These are phyloP conservation scores for Xerocomellus amylosporus DNA, from an alignment of 768 basidiomycete genomes.

Conservation along the genomic window DNA sequence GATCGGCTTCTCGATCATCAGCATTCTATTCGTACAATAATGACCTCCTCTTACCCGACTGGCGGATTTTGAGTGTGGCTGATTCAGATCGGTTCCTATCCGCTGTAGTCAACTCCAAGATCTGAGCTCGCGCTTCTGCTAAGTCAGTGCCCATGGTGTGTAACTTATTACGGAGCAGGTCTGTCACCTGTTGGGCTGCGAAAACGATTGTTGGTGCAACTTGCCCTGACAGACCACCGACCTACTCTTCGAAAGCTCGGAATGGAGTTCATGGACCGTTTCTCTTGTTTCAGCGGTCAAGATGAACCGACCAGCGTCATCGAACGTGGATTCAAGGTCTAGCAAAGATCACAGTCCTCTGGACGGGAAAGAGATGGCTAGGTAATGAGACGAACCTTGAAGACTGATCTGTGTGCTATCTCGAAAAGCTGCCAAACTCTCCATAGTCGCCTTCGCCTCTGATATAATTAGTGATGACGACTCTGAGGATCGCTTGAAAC, in stretches of 20 bases:
- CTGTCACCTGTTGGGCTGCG: slow-evolving; percentile 47
- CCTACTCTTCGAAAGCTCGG: slow-evolving; percentile 37
- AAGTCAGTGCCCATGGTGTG: slow-evolving; percentile 41
- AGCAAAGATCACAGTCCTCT: background rate
- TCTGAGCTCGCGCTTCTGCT: slow-evolving; percentile 39
- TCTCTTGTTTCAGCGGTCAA: slow-evolving; percentile 26
- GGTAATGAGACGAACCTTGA: slow-evolving; percentile 23
- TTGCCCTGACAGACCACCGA: background rate
- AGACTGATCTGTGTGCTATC: slow-evolving; percentile 19
- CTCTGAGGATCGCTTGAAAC: slow-evolving; percentile 25
- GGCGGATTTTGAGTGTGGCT: slow-evolving; percentile 21
- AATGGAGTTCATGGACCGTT: slow-evolving; percentile 33
- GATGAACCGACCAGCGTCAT: slow-evolving; percentile 27
- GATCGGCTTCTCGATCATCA: slow-evolving; percentile 23
- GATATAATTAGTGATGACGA: slow-evolving; percentile 21
- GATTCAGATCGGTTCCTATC: slow-evolving; percentile 25
- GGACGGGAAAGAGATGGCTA: background rate
- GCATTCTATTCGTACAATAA: background rate
- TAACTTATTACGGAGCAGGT: slow-evolving; percentile 47
- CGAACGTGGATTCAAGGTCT: slow-evolving; percentile 32
- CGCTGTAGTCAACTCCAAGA: slow-evolving; percentile 31
- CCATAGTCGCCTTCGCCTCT: slow-evolving; percentile 26
- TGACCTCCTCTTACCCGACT: slow-evolving; percentile 21
- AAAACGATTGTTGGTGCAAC: slow-evolving; percentile 5
- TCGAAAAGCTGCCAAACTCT: slow-evolving; percentile 26